Base-by-base conservation (phyloP, 352 stramenopile genomes). In the Pythium biforme region DNA sequence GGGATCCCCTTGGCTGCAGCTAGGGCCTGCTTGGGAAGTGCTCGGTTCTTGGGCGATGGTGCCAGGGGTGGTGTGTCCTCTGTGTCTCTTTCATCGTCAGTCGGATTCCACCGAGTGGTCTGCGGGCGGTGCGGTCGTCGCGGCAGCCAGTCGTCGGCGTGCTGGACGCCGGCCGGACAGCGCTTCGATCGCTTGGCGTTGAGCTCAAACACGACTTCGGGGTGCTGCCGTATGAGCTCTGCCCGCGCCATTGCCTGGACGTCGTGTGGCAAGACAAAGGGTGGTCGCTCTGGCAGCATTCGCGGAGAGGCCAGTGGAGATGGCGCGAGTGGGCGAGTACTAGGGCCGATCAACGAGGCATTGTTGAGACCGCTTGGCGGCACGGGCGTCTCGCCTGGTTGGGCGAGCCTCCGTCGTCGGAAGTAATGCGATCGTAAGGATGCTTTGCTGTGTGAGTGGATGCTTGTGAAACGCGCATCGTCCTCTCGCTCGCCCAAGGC, bases 121-220 rank as follows among this genome's bases (percentile, higher is more conserved):
- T 22, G 25, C 4, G n/a, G 1, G 17, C 15, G 25, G 10, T 41
- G 40, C 4, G 33, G 27, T 29, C 40, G 58, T 20, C 20, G 26
- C 4, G 55, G 53, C 37, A 68, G 29, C 61, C 61, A 68, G 34
- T 68, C 61, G 47, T 68, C 61, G 6, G 61, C 61, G 19, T 61
- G 53, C 39, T 68, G 61, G 15, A 68, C 61, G 15, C 61, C 61
- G 5, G 34, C 29, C 10, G 61, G 46, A 54, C 61, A 62, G 2
- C 54, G 61, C n/a, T 40, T 57, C n/a, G 53, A 55, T 20, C 55
- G 39, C 54, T 62, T 68, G 2, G 53, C 6, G 22, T 68, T 46
- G 25, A 62, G 26, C 25, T 68, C 61, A 49, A 68, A 68, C 0
- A 68, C 54, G 4, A 68, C 52, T 22, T 52, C 26, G 1, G 61